phyloP scores from a whole-genome alignment of 768 basidiomycete species.

The Suillus paluster region DNA sequence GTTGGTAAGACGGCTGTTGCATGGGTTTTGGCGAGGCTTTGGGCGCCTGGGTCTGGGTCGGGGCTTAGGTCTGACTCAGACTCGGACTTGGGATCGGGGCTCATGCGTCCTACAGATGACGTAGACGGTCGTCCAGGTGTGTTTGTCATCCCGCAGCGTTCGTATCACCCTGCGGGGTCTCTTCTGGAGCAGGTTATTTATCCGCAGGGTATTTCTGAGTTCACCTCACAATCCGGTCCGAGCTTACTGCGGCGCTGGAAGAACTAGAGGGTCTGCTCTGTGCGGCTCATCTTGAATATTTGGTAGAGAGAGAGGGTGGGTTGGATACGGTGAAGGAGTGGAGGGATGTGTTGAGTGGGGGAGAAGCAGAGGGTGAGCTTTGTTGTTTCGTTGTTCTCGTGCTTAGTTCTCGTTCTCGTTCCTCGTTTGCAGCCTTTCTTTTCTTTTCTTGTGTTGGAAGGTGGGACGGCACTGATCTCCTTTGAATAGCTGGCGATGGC shows the following conservation, averaged over 20 bases:
- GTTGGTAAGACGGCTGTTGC: conserved; percentile 92
- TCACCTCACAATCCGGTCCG: neutral
- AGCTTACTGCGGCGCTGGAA: conserved; percentile 45
- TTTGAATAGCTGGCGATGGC: conserved; percentile 80
- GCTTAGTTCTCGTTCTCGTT: conserved; percentile 15
- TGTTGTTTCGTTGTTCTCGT: neutral
- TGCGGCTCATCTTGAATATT: conserved; percentile 81
- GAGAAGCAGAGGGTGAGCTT: conserved; percentile 86
- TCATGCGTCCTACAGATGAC: conserved; percentile 30
- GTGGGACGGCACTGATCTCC: conserved; percentile 15
- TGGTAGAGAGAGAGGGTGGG: conserved; percentile 88
- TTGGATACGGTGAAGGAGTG: conserved; percentile 92
- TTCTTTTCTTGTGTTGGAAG: too few relatives aligned
- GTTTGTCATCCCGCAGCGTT: conserved; percentile 90
- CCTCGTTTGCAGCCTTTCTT: too few relatives aligned
- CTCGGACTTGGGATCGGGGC: too few relatives aligned
- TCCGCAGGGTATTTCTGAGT: too few relatives aligned
- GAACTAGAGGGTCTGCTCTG: conserved; percentile 81
- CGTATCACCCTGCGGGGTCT: too few relatives aligned
- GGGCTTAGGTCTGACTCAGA: too few relatives aligned
- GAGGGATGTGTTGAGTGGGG: conserved; percentile 94
- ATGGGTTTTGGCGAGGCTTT: too few relatives aligned
- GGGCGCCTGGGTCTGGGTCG: too few relatives aligned
- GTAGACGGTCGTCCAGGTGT: conserved; percentile 53
- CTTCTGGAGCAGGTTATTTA: too few relatives aligned